Base-by-base conservation (phyloP, 805 yeast species). In the Saccharomyces jurei region DNA sequence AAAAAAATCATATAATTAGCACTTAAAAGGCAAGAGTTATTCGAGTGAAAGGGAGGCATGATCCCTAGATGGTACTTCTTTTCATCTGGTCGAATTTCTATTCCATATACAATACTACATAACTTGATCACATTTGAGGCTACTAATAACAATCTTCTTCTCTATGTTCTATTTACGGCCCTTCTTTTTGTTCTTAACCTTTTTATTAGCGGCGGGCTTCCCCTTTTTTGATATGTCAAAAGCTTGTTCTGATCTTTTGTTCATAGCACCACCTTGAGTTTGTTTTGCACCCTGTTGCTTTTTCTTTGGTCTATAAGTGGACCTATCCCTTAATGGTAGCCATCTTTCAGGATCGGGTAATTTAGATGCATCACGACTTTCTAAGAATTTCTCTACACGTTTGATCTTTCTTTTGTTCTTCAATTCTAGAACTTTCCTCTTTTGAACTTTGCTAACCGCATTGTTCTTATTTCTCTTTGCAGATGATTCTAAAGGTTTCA, bases 241-340 rank as follows among this genome's bases (percentile, higher is more conserved):
- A 27, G 62, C 59, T 50, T 64, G 70, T 54, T 67, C 72, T 13
- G 65, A 62, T 49, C 63, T 66, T 46, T 66, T 74, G 52, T 70
- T 72, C 63, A 80, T 83, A 13, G 79, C 78, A 31, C 84, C 85
- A 63, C 88, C 89, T 66, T 83, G 88, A 0, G 86, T 81, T 50
- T 77, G 81, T 58, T 76, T 78, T 5, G 74, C 72, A 52, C 66
- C 58, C 55, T 70, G 70, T 59, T 74, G 73, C 60, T 77, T 79
- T 67, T 81, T 85, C 66, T 87, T 86, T 13, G 95, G 88, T 69
- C 82, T 88, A 73, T 86, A 90, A 62, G 84, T 81, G 6, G 90
- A 80, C 69, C 98, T 81, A 66, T 91, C 95, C 66, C 83, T 86
- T 77, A 87, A 63, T 25, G 97, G 96, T 51, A 92, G 70, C 98